A percentile compares a stretch with the other conserved stretches of the same genome.
Conservation (phyloP, 2,329 filamentous ascomycete genomes). For the Scorias spongiosa region DNA sequence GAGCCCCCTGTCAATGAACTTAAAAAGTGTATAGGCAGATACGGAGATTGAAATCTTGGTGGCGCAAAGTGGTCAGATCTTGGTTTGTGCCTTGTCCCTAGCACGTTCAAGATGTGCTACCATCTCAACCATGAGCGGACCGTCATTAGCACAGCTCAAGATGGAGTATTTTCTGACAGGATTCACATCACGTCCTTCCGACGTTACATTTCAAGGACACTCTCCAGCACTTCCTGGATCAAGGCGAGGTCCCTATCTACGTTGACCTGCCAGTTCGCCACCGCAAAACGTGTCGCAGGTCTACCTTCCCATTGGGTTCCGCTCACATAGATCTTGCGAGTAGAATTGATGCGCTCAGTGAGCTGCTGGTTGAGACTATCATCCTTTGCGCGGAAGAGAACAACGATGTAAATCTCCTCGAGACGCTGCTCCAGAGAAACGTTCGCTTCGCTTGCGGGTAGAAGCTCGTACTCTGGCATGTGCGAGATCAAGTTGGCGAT, state of each 20-base stretch:
- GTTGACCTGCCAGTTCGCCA: constrained; percentile 72
- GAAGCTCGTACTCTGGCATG: constrained; percentile 48
- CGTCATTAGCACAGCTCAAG: too few species aligned
- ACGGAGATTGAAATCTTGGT: neutral
- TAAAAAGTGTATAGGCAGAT: too few species aligned
- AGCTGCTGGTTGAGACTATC: constrained; percentile 47
- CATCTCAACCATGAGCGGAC: too few species aligned
- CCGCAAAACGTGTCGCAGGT: constrained; percentile 66
- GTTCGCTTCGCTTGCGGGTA: constrained; percentile 33
- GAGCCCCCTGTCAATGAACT: too few species aligned
- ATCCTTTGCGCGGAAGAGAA: constrained; percentile 63
- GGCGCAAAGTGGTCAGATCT: neutral
- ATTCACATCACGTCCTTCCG: too few species aligned
- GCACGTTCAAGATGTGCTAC: neutral
- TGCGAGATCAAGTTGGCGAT: constrained; percentile 49
- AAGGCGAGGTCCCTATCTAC: constrained; percentile 49
- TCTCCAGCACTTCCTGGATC: constrained; percentile 47
- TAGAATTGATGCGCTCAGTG: constrained; percentile 58
- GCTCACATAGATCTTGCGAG: constrained; percentile 64
- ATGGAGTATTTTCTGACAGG: too few species aligned
- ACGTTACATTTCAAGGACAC: constrained; percentile 2
- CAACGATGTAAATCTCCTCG: constrained; percentile 49
- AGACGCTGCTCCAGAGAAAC: constrained; percentile 26
- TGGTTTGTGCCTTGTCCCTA: neutral
- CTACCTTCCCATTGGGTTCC: constrained; percentile 63